Conservation (phyloP, 2,329 filamentous ascomycete species). For the Rhinocladiella mackenziei region DNA sequence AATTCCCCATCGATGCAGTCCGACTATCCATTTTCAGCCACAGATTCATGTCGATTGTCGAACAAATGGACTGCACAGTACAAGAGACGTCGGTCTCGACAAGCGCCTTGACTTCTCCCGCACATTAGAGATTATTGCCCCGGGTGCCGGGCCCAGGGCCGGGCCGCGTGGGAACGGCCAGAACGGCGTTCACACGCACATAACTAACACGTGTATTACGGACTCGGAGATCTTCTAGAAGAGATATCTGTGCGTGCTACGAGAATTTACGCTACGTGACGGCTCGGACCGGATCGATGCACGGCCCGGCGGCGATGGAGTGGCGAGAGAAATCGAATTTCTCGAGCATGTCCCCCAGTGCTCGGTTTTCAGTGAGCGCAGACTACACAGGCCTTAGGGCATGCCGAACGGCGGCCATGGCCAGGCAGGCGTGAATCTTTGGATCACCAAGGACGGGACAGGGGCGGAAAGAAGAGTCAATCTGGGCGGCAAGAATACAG, state of each 20-base stretch:
- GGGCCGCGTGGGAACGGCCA: slow-evolving; percentile 70
- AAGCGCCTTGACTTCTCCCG: slow-evolving; percentile 75
- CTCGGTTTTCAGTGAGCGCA: slow-evolving; percentile 29
- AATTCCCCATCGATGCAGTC: slow-evolving; percentile 66
- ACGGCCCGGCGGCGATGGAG: slow-evolving; percentile 70
- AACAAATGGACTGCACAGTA: slow-evolving; percentile 75
- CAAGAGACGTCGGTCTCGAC: slow-evolving; percentile 77
- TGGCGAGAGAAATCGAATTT: slow-evolving; percentile 76
- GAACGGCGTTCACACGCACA: slow-evolving; percentile 74
- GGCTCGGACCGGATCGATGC: slow-evolving; percentile 63
- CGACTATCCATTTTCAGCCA: slow-evolving; percentile 75
- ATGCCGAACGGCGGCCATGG: slow-evolving; percentile 29
- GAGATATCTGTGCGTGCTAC: slow-evolving; percentile 68
- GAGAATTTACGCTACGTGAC: slow-evolving; percentile 62
- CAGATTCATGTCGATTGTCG: slow-evolving; percentile 79
- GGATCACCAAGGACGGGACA: slow-evolving; percentile 26
- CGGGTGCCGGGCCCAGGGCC: slow-evolving; percentile 72
- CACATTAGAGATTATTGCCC: slow-evolving; percentile 80
- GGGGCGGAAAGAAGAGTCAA: slow-evolving; percentile 21
- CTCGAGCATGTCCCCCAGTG: slow-evolving; percentile 72
- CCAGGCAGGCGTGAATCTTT: slow-evolving; percentile 26
- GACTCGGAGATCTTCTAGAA: slow-evolving; percentile 76
- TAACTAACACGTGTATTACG: slow-evolving; percentile 83
- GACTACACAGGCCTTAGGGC: slow-evolving; percentile 30
- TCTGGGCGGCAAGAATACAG: slow-evolving; percentile 30